Conservation (phyloP, 1,284 basidiomycete genomes). For the Gymnopus androsaceus region DNA sequence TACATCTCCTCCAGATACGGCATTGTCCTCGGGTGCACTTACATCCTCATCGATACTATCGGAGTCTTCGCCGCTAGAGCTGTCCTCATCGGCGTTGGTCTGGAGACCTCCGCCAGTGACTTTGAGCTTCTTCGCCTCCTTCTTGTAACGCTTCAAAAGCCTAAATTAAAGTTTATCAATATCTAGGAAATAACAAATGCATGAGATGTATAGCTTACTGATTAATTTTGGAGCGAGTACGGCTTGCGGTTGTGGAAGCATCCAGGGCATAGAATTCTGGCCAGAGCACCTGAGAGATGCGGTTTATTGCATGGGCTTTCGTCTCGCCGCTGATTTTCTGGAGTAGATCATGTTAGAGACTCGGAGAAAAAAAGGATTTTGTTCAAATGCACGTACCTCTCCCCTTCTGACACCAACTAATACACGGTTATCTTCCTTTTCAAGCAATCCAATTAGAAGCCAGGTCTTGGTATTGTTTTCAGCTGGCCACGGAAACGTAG, state of each 20-base stretch:
- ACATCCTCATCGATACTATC: slow-evolving; percentile 11
- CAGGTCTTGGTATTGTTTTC: too few relatives aligned
- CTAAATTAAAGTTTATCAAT: background rate
- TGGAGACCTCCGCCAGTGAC: slow-evolving; percentile 13
- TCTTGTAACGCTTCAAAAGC: slow-evolving; percentile 3
- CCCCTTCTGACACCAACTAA: background rate
- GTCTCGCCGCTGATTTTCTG: slow-evolving; percentile 19
- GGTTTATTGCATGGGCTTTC: slow-evolving; percentile 12
- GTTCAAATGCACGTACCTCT: background rate
- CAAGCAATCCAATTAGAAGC: too few relatives aligned
- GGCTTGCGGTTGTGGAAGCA: background rate
- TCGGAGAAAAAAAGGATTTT: background rate
- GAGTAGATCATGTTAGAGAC: background rate
- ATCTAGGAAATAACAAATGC: background rate
- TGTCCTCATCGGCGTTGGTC: too few relatives aligned
- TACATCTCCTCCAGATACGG: slow-evolving; percentile 7
- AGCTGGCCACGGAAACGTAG: too few relatives aligned
- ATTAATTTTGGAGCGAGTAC: slow-evolving; percentile 13
- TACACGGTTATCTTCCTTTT: background rate
- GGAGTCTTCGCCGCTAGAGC: too few relatives aligned
- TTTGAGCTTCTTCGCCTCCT: slow-evolving; percentile 4
- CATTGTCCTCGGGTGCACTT: slow-evolving; percentile 1
- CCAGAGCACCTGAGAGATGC: slow-evolving; percentile 7
- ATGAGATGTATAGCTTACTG: background rate
- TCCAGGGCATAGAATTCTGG: slow-evolving; percentile 13